Base-by-base conservation (phyloP, 2,329 filamentous ascomycete genomes). In the Penicillium thymicola region DNA sequence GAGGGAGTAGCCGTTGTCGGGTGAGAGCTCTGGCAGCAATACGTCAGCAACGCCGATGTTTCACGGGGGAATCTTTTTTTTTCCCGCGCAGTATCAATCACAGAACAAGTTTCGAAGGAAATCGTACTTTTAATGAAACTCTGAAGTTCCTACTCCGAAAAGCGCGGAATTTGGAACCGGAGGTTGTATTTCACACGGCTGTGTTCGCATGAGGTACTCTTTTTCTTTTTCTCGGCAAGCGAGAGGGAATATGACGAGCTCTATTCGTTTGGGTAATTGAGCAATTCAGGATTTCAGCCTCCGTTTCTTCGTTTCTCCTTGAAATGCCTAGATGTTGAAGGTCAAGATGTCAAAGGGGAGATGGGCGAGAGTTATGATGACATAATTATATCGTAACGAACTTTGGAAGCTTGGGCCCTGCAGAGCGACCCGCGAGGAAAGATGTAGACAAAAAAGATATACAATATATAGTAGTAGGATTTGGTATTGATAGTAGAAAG, bases 131-230 rank as follows among this genome's bases (percentile, higher is more conserved):
- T 54, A 51, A 64, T 61, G 48, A 57, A 65, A 60, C 42, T 64
- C 53, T 38, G 38, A 50, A 51, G 48, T 53, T 59, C 59, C 58
- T 58, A 54, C 59, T 61, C 45, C 51, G 56, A 55, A 53, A 28
- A 43, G 32, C 59, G 60, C 57, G 59, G 59, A 55, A 57, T 56
- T 59, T 60, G 61, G 61, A 60, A 59, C 52, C 59, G 61, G 62
- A 62, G 52, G 59, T 54, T 59, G 57, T 54, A 61, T 60, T 68
- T 61, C 66, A 65, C 61, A 60, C 59, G 61, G 57, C 59, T 60
- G 58, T 59, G 57, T 62, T 67, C 61, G 67, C 69, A 72, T 72
- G 63, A 57, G 60, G 62, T 57, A 44, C 47, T 27, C 55, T 41
- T 27, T 56, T 41, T 50, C 57, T 59, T 48, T 53, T 34, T 23